Evolutionary conservation across 1,284 basidiomycete species (phyloP), one percentile per base, ranked within the genome.

Genomic region (Rhodotorula sp.): DNA sequence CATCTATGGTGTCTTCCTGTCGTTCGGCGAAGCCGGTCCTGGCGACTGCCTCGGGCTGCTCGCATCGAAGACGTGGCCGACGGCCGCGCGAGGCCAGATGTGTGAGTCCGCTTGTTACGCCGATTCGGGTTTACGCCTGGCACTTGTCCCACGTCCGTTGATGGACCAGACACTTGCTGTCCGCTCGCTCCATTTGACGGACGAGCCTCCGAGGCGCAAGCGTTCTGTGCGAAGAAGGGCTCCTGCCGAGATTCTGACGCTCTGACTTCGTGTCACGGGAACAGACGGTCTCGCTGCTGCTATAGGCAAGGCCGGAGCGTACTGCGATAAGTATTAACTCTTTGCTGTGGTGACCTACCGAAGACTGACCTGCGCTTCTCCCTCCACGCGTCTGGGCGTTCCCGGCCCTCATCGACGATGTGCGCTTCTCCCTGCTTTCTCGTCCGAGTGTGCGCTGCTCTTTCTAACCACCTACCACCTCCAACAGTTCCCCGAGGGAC

Each of bases 1-100:
- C 58, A 83, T 97, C 15, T 97, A 96, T 78, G 94, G 77, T 15
- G 87, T 97, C 66, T 98, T 97, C 86, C 80, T 96, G 68, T 88
- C 87, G 76, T 56, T 72, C 51, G 68, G 68, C n/a, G 80, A 80
- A 70, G 68, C 77, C 20, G 52, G 56, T 18, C 46, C 63, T 0
- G 63, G 54, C 0, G 54, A 31, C 15, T 48, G n/a, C 26, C 26
- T 64, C 1, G 62, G 62, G 8, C 47, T 94, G 49, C 85, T 95
- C 71, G 92, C 92, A 12, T 85, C 88, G 69, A 95, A 95, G 83
- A 75, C 79, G 3, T 88, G 90, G 67, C 91, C 92, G 2, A 93
- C 92, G 0, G 91, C 91, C 29, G 86, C 92, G 61, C 89, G 93
- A 76, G 92, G 92, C 3, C 90, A 93, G 72, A 90, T 59, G 18